Base-by-base conservation (phyloP, 768 basidiomycete genomes). In the Solioccasus polychromus region DNA sequence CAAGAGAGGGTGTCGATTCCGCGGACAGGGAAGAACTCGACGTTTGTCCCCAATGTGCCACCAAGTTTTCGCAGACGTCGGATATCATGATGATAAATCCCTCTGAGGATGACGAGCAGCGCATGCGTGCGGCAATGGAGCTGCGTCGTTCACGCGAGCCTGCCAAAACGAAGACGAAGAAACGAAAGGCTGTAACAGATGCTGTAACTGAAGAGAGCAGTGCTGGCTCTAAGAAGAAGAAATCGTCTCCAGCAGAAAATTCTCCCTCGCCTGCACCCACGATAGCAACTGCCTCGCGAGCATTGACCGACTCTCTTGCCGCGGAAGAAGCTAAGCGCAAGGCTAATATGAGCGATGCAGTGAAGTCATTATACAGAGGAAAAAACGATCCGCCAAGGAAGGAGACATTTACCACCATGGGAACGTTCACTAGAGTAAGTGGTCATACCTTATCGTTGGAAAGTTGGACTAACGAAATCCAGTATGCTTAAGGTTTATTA, bases 321-420 rank as follows among this genome's bases (percentile, higher is more conserved):
- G 75, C 73, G 62, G 90, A 92, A 59, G 92, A 93, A 66, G 80
- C 77, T 18, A 92, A 88, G 71, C 74, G 92, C 52, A 91, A 82
- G 66, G 82, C 82, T 2, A 75, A 68, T 5, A 93, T 94, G 92
- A 92, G 82, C 55, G 85, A 82, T 10, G 90, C 90, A 14, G 82
- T 96, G 28, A 88, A 85, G 69, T 85, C 83, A 28, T 61, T 96
- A 54, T 96, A 94, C 61, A 58, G 53, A 17, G 75, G 68, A 32
- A 64, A 71, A 10, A 79, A 81, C 46, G 76, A 79, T 18, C 75
- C 72, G 14, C 68, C 75, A 40, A 74, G 71, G 61, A 90, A 92
- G 61, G 87, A 88, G 68, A 92, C 89, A 6, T 94, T 92, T 56
- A 91, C 91, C 78, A 94, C 92, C 1, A 88, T 85, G 78, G 82